These are phyloP conservation scores for Fusarium sp. DNA, from an alignment of 2,329 filamentous ascomycete genomes.

Conservation along the genomic window DNA sequence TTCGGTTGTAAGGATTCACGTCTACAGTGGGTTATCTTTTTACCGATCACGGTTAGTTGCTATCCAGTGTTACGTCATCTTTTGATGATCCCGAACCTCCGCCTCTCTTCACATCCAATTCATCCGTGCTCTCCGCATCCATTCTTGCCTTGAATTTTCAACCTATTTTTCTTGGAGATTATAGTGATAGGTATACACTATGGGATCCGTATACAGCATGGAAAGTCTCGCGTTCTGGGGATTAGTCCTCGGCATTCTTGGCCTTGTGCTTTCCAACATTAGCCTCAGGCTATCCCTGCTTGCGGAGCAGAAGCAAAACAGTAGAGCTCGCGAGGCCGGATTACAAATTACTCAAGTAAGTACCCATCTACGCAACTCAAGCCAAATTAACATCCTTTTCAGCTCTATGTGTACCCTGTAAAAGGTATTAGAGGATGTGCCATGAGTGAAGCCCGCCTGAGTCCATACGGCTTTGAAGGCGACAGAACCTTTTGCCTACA, in stretches of 20 bases:
- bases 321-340: not conserved
- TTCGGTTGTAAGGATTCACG: not conserved
- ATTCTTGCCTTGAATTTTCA: not conserved
- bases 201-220: not conserved
- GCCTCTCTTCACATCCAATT: not conserved
- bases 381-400: not conserved
- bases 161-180: not conserved
- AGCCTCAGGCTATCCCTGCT: not conserved
- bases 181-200: not conserved
- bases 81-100: not conserved
- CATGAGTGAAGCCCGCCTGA: conserved; percentile 21
- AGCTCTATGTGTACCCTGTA: conserved; percentile 47
- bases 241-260: not conserved
- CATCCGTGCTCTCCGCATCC: not conserved
- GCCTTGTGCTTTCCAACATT: not conserved
- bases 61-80: not conserved
- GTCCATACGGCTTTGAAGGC: conserved; percentile 37
- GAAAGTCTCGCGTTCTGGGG: not conserved
- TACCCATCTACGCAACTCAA: fast-evolving
- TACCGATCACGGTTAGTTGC: not conserved
- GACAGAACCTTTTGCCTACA: conserved; percentile 46
- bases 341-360: conserved; percentile 40
- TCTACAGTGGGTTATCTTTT: not conserved
- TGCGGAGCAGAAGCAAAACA: not conserved
- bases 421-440: conserved; percentile 40